Conservation (phyloP, 768 basidiomycete species). For the Calocera viscosa region DNA sequence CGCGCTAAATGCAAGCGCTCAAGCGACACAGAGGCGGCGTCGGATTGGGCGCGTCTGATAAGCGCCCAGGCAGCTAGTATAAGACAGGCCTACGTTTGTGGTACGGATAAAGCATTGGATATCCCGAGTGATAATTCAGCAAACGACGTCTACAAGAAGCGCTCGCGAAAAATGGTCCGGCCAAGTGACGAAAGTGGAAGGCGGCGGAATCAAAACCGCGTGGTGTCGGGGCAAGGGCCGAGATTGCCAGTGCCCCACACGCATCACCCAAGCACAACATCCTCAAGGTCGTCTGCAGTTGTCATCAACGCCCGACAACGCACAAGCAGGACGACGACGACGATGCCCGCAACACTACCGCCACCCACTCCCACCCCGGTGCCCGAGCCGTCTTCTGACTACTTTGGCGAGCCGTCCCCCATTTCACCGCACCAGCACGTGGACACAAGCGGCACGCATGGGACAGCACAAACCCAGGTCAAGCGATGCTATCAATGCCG, state of each 20-base stretch:
- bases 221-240: neutral
- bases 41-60: neutral
- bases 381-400: neutral
- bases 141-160: neutral
- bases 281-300: neutral
- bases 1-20: neutral
- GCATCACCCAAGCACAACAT: neutral
- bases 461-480: neutral
- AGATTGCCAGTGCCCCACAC: neutral
- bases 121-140: neutral
- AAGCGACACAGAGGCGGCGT: neutral
- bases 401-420: neutral
- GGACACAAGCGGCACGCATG: neutral
- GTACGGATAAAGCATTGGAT: neutral
- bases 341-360: constrained; percentile 5
- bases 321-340: neutral
- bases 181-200: neutral
- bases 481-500: constrained; percentile 6
- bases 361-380: neutral
- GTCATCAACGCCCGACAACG: neutral
- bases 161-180: neutral
- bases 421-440: neutral
- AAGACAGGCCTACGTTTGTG: neutral
- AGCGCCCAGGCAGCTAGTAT: neutral
- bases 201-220: neutral